A percentile compares a stretch with the other conserved stretches of the same genome.
phyloP scores from a whole-genome alignment of 768 basidiomycete species.

The Tylopilus balloui region DNA sequence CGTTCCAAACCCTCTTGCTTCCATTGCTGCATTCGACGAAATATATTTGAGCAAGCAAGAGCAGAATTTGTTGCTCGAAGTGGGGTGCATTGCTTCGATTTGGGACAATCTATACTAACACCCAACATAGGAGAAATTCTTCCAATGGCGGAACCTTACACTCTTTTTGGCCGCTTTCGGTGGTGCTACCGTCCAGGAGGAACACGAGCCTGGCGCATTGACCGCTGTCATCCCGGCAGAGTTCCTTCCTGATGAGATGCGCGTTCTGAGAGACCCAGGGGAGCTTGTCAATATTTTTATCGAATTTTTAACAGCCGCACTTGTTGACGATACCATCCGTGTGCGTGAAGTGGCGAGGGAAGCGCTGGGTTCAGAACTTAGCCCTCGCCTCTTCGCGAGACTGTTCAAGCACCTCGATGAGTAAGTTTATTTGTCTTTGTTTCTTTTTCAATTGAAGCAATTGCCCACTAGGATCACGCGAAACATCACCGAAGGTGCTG shows the following conservation, averaged over 20 bases:
- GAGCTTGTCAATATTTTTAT: constrained; percentile 64
- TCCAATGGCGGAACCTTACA: constrained; percentile 83
- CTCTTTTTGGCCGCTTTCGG: constrained; percentile 74
- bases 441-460: neutral
- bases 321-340: constrained; percentile 57
- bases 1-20: constrained; percentile 36
- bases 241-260: constrained; percentile 67
- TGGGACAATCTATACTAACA: constrained; percentile 1
- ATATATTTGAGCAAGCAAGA: constrained; percentile 35
- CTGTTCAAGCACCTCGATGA: constrained; percentile 69
- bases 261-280: constrained; percentile 54
- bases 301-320: constrained; percentile 59
- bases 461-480: constrained; percentile 42
- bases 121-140: constrained; percentile 55
- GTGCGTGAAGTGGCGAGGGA: constrained; percentile 79
- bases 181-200: constrained; percentile 56
- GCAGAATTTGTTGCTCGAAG: constrained; percentile 37
- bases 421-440: constrained; percentile 40
- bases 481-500: constrained; percentile 45
- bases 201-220: constrained; percentile 47
- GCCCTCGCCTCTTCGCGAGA: constrained; percentile 59
- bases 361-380: constrained; percentile 76
- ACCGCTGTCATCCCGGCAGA: constrained; percentile 50
- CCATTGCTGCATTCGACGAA: constrained; percentile 34
- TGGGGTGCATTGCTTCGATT: constrained; percentile 13